Conservation (phyloP, 1,284 basidiomycete species). For the Tylopilus sp. region DNA sequence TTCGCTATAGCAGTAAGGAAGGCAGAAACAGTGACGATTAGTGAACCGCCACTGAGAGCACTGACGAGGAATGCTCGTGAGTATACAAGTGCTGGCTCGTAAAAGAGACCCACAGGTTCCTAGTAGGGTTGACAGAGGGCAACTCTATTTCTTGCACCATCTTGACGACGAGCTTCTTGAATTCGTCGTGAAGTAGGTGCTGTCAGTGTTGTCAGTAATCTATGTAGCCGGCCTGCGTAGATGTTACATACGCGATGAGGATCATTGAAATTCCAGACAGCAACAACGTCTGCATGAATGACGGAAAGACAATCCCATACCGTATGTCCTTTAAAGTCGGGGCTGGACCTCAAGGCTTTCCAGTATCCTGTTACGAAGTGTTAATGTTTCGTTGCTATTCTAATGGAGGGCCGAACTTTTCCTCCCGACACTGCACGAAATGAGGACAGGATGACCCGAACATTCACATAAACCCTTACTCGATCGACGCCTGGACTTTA, state of each 20-base stretch:
- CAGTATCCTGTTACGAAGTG: not conserved
- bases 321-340: not conserved
- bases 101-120: not conserved
- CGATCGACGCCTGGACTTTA: not conserved
- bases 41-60: not conserved
- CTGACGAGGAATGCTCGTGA: not conserved
- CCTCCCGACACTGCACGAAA: not conserved
- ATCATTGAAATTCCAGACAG: constrained; percentile 8
- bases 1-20: not conserved
- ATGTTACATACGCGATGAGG: not conserved
- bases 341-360: constrained; percentile 4
- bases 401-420: not conserved
- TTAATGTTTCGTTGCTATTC: not conserved
- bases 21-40: not conserved
- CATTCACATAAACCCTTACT: not conserved
- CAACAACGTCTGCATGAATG: constrained; percentile 4
- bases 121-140: not conserved
- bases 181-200: not conserved
- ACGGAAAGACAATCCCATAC: constrained; percentile 6
- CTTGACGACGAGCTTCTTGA: constrained; percentile 3
- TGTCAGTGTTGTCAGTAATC: not conserved
- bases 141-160: not conserved
- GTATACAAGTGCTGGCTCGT: not conserved
- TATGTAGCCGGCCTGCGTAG: too few species aligned
- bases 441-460: not conserved